Conservation (phyloP, 2,329 filamentous ascomycete genomes). For the Orbilia javanica region DNA sequence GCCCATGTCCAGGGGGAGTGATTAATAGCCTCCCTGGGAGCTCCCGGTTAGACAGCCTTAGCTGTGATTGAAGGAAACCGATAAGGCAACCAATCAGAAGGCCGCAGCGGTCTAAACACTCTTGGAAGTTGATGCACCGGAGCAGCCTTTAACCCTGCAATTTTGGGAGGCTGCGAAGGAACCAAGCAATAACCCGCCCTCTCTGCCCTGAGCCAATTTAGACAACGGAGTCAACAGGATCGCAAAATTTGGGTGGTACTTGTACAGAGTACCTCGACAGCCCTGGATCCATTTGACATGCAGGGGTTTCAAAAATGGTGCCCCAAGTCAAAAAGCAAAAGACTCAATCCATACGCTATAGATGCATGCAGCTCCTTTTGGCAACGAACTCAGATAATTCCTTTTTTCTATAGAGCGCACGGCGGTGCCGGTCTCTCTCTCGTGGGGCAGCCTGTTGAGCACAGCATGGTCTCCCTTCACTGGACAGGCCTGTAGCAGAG, state of each 20-base stretch:
- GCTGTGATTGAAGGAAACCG: constrained; percentile 22
- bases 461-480: constrained; percentile 36
- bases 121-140: constrained; percentile 35
- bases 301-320: constrained; percentile 46
- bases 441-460: constrained; percentile 38
- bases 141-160: constrained; percentile 41
- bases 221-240: constrained; percentile 21
- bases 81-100: constrained; percentile 41
- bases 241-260: constrained; percentile 54
- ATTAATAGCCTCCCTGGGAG: constrained; percentile 2
- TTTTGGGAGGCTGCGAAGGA: constrained; percentile 34
- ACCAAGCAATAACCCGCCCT: constrained; percentile 24
- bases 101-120: constrained; percentile 37
- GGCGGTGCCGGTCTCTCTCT: constrained; percentile 36
- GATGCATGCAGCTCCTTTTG: constrained; percentile 34
- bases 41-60: constrained; percentile 34
- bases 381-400: constrained; percentile 11
- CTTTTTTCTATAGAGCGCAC: constrained; percentile 23
- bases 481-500: constrained; percentile 15
- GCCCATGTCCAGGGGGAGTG: not conserved
- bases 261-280: constrained; percentile 51
- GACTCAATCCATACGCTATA: not conserved
- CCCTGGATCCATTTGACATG: constrained; percentile 52
- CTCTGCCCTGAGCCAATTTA: constrained; percentile 52
- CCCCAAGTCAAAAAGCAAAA: constrained; percentile 4